phyloP scores from a whole-genome alignment of 768 basidiomycete genomes.

The Ephemerocybe angulata region DNA sequence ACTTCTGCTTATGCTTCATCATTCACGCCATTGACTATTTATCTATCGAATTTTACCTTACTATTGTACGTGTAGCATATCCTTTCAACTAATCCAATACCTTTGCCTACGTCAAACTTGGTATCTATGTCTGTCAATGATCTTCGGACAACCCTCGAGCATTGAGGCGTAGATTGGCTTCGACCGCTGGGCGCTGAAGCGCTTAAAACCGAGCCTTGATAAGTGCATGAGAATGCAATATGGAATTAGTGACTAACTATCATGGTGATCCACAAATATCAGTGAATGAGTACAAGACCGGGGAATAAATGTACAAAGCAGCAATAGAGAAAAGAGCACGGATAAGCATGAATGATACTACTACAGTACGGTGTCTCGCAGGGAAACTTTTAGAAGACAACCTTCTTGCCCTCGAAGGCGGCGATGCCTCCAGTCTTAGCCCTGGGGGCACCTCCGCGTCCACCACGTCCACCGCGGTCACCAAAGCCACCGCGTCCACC shows the following conservation, averaged over 20 bases:
- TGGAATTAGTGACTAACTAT: neutral
- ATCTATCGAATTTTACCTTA: slow-evolving; percentile 10
- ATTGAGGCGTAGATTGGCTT: too few relatives aligned
- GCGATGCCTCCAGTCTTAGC: slow-evolving; percentile 64
- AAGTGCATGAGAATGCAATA: neutral
- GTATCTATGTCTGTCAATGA: too few relatives aligned
- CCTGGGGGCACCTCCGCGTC: slow-evolving; percentile 44
- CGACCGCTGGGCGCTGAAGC: too few relatives aligned
- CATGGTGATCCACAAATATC: neutral
- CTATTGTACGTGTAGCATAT: slow-evolving; percentile 1
- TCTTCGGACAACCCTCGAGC: too few relatives aligned
- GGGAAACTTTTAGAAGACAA: slow-evolving; percentile 43
- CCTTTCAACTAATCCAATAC: slow-evolving; percentile 1
- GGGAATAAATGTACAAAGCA: neutral
- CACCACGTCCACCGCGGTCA: slow-evolving; percentile 35
- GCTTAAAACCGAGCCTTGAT: too few relatives aligned
- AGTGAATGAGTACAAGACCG: neutral
- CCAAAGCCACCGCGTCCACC: slow-evolving; percentile 39
- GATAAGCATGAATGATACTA: neutral
- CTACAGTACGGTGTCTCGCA: slow-evolving; percentile 4
- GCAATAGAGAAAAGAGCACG: neutral
- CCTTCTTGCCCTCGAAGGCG: slow-evolving; percentile 65
- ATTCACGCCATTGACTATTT: neutral
- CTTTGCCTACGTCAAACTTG: neutral
- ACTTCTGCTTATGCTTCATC: neutral